Conservation (phyloP, 2,329 filamentous ascomycete species). For the Hypoxylon rubiginosum region DNA sequence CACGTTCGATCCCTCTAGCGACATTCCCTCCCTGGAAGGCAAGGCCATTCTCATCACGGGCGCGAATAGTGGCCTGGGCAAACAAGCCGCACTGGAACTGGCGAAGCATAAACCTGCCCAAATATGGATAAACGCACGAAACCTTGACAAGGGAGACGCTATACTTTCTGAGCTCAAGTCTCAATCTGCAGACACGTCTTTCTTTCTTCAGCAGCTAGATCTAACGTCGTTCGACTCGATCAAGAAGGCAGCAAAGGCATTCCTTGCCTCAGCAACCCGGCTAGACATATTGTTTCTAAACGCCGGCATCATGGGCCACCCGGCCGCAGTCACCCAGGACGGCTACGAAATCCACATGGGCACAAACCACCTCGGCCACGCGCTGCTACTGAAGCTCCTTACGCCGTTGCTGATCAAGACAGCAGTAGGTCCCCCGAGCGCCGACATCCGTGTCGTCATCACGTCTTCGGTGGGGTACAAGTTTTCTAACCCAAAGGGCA, state of each 20-base stretch:
- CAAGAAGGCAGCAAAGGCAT: slow-evolving; percentile 6
- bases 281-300: slow-evolving; percentile 35
- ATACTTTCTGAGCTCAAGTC: too few relatives aligned
- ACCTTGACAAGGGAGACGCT: slow-evolving; percentile 11
- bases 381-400: slow-evolving; percentile 22
- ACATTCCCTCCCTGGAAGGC: slow-evolving; percentile 34
- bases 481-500: too few relatives aligned
- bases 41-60: slow-evolving; percentile 39
- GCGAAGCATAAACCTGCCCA: slow-evolving; percentile 30
- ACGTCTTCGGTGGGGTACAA: too few relatives aligned
- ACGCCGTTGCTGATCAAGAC: slow-evolving; percentile 1
- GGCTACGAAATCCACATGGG: slow-evolving; percentile 38
- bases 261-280: slow-evolving; percentile 15
- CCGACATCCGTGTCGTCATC: too few relatives aligned
- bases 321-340: slow-evolving; percentile 13
- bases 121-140: slow-evolving; percentile 16
- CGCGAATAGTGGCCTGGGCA: too few relatives aligned
- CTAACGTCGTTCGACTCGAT: slow-evolving; percentile 24
- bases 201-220: slow-evolving; percentile 21
- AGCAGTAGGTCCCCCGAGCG: neutral
- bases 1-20: slow-evolving; percentile 31
- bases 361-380: slow-evolving; percentile 35
- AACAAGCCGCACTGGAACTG: slow-evolving; percentile 33
- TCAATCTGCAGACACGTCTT: too few relatives aligned
- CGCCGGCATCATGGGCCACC: slow-evolving; percentile 27